These are phyloP conservation scores for Coemansia asiatica DNA, from an alignment of 192 early-diverging fungal genomes.

Conservation along the genomic window DNA sequence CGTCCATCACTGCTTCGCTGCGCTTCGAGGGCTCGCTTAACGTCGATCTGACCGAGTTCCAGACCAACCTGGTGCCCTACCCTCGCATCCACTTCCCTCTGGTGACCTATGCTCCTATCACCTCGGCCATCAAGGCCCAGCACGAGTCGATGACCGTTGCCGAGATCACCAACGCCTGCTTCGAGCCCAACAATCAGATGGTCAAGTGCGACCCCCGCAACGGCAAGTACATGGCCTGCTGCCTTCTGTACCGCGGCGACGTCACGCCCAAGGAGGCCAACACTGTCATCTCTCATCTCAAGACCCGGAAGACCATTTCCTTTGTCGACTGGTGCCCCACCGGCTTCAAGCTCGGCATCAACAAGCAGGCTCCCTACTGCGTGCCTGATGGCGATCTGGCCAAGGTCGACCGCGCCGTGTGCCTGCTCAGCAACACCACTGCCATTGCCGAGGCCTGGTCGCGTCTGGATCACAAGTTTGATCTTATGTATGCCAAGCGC, in stretches of 20 bases:
- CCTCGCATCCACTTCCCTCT: conserved; percentile 99
- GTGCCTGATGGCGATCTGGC: conserved; percentile 93
- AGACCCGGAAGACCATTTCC: conserved; percentile 94
- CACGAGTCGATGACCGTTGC: conserved; percentile 95
- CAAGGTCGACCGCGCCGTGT: conserved; percentile 94
- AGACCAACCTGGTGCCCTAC: conserved; percentile 99
- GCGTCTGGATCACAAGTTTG: conserved; percentile 99
- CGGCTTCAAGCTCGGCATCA: conserved; percentile 99
- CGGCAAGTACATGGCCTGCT: conserved; percentile 99
- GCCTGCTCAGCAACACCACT: conserved; percentile 99
- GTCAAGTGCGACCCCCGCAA: conserved; percentile 97
- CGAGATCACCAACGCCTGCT: conserved; percentile 96
- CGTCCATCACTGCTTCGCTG: conserved; percentile 98
- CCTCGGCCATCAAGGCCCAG: conserved; percentile 92
- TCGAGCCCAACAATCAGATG: conserved; percentile 98
- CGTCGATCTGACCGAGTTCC: conserved; percentile 99
- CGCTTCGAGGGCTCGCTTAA: conserved; percentile 99
- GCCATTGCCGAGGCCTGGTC: conserved; percentile 99
- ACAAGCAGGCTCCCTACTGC: conserved; percentile 86
- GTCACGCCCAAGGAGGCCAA: conserved; percentile 98
- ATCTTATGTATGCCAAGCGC: conserved; percentile 99
- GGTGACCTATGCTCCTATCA: conserved; percentile 95
- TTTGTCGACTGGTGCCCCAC: conserved; percentile 99
- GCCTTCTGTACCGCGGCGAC: conserved; percentile 98
- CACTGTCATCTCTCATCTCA: conserved; percentile 84